These are phyloP conservation scores for Crotalaria pallida DNA, from an alignment of 306 rosid species.

Conservation along the genomic window DNA sequence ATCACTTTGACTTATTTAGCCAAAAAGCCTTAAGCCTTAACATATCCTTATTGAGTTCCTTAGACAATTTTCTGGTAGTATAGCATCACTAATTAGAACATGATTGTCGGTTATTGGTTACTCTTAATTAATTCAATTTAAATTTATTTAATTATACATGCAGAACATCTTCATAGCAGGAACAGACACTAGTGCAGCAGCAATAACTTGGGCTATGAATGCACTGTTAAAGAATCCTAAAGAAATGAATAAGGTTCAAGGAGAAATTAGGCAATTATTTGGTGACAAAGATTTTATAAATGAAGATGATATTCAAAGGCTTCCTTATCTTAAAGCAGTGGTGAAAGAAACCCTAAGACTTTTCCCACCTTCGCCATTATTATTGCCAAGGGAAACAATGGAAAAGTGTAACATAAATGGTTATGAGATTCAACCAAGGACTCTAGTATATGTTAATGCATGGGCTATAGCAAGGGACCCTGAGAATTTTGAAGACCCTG, in stretches of 20 bases:
- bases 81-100: no score
- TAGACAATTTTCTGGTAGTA: no score
- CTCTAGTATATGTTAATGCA: constrained; percentile 17
- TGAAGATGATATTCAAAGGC: constrained; percentile 34
- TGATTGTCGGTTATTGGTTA: not conserved
- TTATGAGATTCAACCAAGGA: constrained; percentile 25
- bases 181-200: constrained; percentile 25
- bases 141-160: not conserved
- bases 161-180: constrained; percentile 38
- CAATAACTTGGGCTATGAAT: constrained; percentile 26
- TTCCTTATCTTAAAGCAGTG: constrained; percentile 29
- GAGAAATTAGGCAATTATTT: constrained; percentile 10
- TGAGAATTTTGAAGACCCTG: constrained; percentile 21
- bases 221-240: constrained; percentile 20
- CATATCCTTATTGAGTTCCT: no score
- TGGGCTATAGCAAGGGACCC: constrained; percentile 39
- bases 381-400: constrained; percentile 29
- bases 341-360: constrained; percentile 35
- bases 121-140: not conserved
- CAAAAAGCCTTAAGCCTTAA: no score
- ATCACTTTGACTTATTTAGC: no score
- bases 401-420: constrained; percentile 21
- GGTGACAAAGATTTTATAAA: constrained; percentile 21
- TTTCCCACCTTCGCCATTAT: constrained; percentile 32
- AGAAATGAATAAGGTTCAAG: constrained; percentile 20